Base-by-base conservation (phyloP, 2,329 filamentous ascomycete species). In the Fusarium marasasianum region DNA sequence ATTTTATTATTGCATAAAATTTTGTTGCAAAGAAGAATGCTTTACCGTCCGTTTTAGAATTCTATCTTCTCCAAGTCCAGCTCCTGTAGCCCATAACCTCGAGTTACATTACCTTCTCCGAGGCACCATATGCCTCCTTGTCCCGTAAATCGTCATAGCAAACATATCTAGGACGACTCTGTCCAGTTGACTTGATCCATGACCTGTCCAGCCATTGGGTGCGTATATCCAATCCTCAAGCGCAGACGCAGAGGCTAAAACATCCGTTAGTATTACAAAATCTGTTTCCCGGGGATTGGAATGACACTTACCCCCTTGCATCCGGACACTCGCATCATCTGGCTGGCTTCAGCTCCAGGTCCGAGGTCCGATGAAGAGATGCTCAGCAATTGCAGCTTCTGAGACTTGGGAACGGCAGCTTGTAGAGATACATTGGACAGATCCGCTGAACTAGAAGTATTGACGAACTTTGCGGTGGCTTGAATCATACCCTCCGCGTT, bases 101-200 rank as follows among this genome's bases (percentile, higher is more conserved):
- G 45, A 69, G 61, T 69, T 61, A 76, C 50, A 74, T 75, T 75
- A 71, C 59, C 71, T 63, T 63, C 56, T 63, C 62, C 59, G 64
- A 65, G 58, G 63, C 62, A 68, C 58, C 33, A 56, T 38, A 55
- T 63, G 53, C 43, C 43, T 41, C 54, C 33, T 38, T 35, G 53
- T 59, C 50, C 63, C 38, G 50, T 51, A 63, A 35, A 64, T 54
- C 45, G 31, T 45, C 35, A 53, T 38, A 35, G 24, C 24, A 50
- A 55, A n/a, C 35, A 24, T 29, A 33, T 50, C 69, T 73, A 86
- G 58, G 84, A 87, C 63, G 94, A 92, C 84, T 99, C 96, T 37
- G 93, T 92, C 96, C 96, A 99, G 85, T 98, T 97, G 66, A 98
- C 95, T 84, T 98, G 95, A 80, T 99, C 96, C 81, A 93, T 92